Base-by-base conservation (phyloP, 1,284 basidiomycete species). In the Paramarasmius palmivorus region DNA sequence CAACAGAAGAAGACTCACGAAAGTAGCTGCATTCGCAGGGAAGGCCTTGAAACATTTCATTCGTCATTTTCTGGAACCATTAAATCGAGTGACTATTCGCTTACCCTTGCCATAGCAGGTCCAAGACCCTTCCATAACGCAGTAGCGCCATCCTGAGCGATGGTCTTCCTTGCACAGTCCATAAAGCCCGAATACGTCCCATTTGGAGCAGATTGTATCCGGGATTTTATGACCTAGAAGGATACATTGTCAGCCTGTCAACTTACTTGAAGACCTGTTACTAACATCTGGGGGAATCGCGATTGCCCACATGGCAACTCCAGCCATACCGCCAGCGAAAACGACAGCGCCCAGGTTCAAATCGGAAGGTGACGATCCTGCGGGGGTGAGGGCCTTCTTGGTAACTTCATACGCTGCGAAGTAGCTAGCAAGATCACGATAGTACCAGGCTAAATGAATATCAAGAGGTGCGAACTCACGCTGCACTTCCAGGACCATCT, bases 41-140 rank as follows among this genome's bases (percentile, higher is more conserved):
- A 95, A 93, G 49, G 92, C 91, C 88, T 91, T 56, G 53, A 19
- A 12, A 53, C 22, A 45, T 58, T 55, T 50, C 20, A 54, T 40
- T 26, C 22, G 35, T n/a, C n/a, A 12, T 32, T 32, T 6, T 32
- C 56, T 19, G 53, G 52, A 22, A 39, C 9, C 14, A 35, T 35
- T 12, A 37, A 20, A 17, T 34, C n/a, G 4, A 35, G 20, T 14
- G 19, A 5, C 15, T 49, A 4, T 17, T 32, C 12, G 79, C 79
- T 65, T 78, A 89, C 93, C 66, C 94, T 77, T 49, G 86, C 89
- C 94, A 98, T 98, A 17, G 96, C 96, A 22, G 97, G 97, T 50
- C 93, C 95, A 67, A 98, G 93, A 23, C 96, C 97, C 74, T 92
- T 98, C 92, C 95, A 99, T 29, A 99, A 77, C 5, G 96, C 95